Evolutionary conservation across 1,284 basidiomycete genomes (phyloP).

Genomic region (Pulchroboletus neoregius): DNA sequence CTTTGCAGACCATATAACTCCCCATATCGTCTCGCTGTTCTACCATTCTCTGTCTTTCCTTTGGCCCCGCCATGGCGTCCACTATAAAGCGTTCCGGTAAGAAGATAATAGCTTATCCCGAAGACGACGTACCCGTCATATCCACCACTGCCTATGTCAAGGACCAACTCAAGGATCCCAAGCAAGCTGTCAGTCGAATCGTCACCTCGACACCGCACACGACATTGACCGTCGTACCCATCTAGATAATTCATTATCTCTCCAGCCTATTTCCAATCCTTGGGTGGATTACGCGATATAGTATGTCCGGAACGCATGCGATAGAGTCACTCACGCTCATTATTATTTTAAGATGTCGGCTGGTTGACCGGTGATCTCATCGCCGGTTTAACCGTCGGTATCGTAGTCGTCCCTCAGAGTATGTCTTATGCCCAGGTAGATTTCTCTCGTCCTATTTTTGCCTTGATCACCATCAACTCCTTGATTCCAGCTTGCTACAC

Average conservation of each 20-base stretch:
- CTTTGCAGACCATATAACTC: background rate
- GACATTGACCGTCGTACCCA: no score
- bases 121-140: conserved; percentile 54
- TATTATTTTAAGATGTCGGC: conserved; percentile 48
- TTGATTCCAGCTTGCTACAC: conserved; percentile 67
- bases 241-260: conserved; percentile 63
- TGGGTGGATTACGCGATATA: conserved; percentile 82
- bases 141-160: conserved; percentile 52
- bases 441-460: background rate
- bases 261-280: conserved; percentile 77
- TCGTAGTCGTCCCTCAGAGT: conserved; percentile 86
- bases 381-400: conserved; percentile 87
- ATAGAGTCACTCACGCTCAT: conserved; percentile 5
- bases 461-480: background rate
- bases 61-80: conserved; percentile 36
- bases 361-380: conserved; percentile 82
- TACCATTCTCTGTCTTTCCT: no score
- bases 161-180: conserved; percentile 42
- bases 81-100: conserved; percentile 52
- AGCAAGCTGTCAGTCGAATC: conserved; percentile 42
- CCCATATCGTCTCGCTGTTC: no score
- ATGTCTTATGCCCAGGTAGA: conserved; percentile 76
- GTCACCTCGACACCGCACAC: no score
- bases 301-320: conserved; percentile 37
- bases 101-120: conserved; percentile 56